Conservation (phyloP, 257 asterid species). For the Henckelia pumila region DNA sequence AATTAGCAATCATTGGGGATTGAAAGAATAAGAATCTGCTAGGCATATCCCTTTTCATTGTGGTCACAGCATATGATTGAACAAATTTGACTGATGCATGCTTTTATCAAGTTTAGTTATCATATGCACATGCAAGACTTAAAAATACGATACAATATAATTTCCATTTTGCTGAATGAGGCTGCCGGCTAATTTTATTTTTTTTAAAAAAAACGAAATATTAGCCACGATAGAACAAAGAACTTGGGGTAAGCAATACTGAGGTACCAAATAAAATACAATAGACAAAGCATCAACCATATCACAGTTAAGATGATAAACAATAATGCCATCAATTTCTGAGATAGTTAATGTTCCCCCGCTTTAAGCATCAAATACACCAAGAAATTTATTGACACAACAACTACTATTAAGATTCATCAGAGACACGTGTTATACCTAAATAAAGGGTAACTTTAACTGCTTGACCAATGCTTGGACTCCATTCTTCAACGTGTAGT, state of each 20-base stretch:
- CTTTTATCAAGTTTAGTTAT: background rate
- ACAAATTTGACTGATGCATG: too few species aligned
- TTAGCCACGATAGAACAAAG: background rate
- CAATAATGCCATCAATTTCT: constrained; percentile 10
- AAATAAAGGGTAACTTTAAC: constrained; percentile 45
- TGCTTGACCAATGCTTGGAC: constrained; percentile 51
- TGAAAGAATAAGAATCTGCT: background rate
- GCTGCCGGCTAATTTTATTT: background rate
- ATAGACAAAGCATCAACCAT: background rate
- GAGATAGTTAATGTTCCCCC: constrained; percentile 5
- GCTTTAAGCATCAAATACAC: background rate
- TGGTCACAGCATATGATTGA: background rate
- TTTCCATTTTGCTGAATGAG: background rate
- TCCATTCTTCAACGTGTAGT: constrained; percentile 82
- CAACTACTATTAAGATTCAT: constrained; percentile 9
- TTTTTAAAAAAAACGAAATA: too few species aligned
- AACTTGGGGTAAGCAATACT: background rate
- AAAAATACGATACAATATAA: too few species aligned
- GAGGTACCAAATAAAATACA: background rate
- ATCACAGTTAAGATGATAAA: constrained; percentile 10
- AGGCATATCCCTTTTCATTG: background rate
- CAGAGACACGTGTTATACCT: constrained; percentile 40
- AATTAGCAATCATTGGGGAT: background rate
- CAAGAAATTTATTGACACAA: constrained; percentile 10
- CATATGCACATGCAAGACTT: background rate